Conservation (phyloP, 345 rosid genomes). For the Mangifera indica region DNA sequence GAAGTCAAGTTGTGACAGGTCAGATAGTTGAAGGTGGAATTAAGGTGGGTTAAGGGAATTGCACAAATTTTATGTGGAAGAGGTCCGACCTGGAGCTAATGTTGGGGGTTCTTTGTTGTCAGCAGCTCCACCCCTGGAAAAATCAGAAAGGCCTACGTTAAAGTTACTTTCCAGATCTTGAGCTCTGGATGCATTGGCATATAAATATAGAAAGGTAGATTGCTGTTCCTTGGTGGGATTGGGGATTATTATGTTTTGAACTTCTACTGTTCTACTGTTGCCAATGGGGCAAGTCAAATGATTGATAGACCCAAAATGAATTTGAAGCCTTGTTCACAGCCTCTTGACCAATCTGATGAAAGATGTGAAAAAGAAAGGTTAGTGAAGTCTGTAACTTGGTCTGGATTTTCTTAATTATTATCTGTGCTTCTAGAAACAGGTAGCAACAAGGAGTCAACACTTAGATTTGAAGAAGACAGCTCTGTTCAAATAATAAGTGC, state of each 20-base stretch:
- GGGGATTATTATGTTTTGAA: background rate
- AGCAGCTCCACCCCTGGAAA: slow-evolving; percentile 2
- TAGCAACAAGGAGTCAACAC: background rate
- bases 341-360: slow-evolving; percentile 25
- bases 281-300: slow-evolving; percentile 9
- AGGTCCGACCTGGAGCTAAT: slow-evolving; percentile 6
- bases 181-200: slow-evolving; percentile 14
- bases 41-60: slow-evolving; percentile 5
- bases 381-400: background rate
- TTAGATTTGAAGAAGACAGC: background rate
- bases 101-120: background rate
- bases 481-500: background rate
- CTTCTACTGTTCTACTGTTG: background rate
- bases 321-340: slow-evolving; percentile 30
- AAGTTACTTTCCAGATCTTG: slow-evolving; percentile 8
- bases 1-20: slow-evolving; percentile 18
- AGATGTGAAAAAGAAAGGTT: slow-evolving; percentile 20
- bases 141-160: slow-evolving; percentile 10
- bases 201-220: slow-evolving; percentile 19
- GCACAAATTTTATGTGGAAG: slow-evolving; percentile 12
- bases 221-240: slow-evolving; percentile 2
- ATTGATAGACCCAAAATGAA: slow-evolving; percentile 30
- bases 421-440: background rate
- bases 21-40: slow-evolving; percentile 11
- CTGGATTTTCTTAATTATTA: background rate